Conservation (phyloP, 352 stramenopile species). For the Phytopythium delawarense region DNA sequence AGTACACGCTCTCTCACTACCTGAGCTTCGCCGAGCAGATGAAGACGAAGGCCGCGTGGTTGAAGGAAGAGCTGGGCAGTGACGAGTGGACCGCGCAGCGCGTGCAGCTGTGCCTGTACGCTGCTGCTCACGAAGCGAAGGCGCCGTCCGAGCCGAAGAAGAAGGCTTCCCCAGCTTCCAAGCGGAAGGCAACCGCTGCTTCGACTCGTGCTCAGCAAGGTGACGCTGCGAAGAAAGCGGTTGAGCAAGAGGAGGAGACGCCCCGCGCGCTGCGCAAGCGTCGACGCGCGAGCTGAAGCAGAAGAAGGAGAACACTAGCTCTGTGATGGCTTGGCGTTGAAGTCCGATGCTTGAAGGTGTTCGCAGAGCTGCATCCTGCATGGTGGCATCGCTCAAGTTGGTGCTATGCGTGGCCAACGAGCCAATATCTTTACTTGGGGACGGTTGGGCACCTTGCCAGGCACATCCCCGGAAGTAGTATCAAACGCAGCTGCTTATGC, state of each 20-base stretch:
- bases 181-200: background rate
- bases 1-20: conserved; percentile 79
- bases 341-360: background rate
- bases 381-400: background rate
- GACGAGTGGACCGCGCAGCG: conserved; percentile 57
- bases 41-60: conserved; percentile 46
- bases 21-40: conserved; percentile 55
- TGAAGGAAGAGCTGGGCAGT: conserved; percentile 33
- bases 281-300: background rate
- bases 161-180: background rate
- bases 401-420: background rate
- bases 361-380: background rate
- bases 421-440: background rate
- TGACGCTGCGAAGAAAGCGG: background rate
- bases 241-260: background rate
- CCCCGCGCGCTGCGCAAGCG: background rate
- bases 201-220: background rate
- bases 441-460: background rate
- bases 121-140: conserved; percentile 20
- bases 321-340: background rate
- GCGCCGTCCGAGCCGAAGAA: background rate
- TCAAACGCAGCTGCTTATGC: background rate
- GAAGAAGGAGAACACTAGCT: too few relatives aligned
- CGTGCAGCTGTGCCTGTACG: conserved; percentile 73
- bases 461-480: background rate